Conservation (phyloP, 768 basidiomycete genomes). For the Rhodosporidiobolus odoratus region DNA sequence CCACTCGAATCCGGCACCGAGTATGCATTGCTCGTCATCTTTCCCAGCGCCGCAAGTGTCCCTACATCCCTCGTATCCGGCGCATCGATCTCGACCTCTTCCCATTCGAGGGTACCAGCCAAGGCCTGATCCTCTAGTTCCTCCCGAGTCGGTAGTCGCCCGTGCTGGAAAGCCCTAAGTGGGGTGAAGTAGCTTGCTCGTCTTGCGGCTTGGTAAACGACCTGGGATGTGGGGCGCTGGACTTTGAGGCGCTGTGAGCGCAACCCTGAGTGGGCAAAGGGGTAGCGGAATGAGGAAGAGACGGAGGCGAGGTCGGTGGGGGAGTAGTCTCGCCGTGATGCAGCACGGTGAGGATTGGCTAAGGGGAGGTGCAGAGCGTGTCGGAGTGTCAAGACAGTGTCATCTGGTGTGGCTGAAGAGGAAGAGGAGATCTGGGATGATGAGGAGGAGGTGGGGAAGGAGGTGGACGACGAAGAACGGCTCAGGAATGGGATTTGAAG, state of each 20-base stretch:
- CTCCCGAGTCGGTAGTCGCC: not conserved
- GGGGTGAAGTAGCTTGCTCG: not conserved
- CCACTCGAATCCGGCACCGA: conserved; percentile 52
- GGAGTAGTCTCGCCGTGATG: conserved; percentile 20
- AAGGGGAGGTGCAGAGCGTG: conserved; percentile 29
- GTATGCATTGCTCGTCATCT: conserved; percentile 88
- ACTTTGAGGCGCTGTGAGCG: not conserved
- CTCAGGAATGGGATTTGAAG: conserved; percentile 23
- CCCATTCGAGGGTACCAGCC: conserved; percentile 53
- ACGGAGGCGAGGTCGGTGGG: conserved; percentile 4
- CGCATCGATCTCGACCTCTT: conserved; percentile 50
- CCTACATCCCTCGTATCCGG: conserved; percentile 70
- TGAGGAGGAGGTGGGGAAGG: not conserved
- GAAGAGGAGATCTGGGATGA: not conserved
- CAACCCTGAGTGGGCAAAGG: not conserved
- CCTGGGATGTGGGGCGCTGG: conserved; percentile 13
- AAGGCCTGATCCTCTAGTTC: conserved; percentile 3
- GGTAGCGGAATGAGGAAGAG: conserved; percentile 5
- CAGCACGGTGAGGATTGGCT: not conserved
- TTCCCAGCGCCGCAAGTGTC: conserved; percentile 69
- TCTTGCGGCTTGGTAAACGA: conserved; percentile 31
- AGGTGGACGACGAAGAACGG: not conserved
- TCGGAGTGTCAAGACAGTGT: conserved; percentile 6
- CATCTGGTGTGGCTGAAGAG: not conserved
- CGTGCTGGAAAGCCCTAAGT: not conserved